Evolutionary conservation across 495 filamentous ascomycete genomes (phyloP).

Genomic region (Amphirosellinia nigrospora): DNA sequence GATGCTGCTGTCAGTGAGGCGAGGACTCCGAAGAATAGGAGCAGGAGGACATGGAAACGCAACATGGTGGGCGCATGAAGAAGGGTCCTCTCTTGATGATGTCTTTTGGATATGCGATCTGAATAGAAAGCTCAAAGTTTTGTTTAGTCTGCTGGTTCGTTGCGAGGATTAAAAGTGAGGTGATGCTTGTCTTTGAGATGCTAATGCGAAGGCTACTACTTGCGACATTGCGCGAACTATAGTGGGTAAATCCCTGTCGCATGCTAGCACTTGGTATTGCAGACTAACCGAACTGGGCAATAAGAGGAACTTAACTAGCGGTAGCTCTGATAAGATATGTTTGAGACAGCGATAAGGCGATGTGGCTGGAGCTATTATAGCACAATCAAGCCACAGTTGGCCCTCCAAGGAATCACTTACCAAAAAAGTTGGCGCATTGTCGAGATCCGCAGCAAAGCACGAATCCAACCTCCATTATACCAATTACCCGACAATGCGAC

Average conservation of each 20-base stretch:
- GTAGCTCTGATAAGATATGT: neutral
- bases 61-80: constrained; percentile 33
- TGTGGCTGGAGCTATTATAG: constrained; percentile 22
- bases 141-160: neutral
- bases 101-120: neutral
- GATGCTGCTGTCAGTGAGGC: constrained; percentile 40
- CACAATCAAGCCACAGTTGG: neutral
- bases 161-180: neutral
- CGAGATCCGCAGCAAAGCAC: neutral
- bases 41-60: constrained; percentile 40
- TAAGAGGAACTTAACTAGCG: neutral
- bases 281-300: neutral
- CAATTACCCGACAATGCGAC: constrained; percentile 34
- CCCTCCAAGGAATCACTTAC: neutral
- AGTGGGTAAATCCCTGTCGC: too few relatives aligned
- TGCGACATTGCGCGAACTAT: too few relatives aligned
- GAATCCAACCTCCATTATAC: neutral
- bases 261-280: too few relatives aligned
- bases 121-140: neutral
- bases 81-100: neutral
- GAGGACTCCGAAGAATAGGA: constrained; percentile 41
- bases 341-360: neutral
- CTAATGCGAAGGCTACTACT: too few relatives aligned
- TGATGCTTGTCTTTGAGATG: too few relatives aligned
- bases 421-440: constrained; percentile 17